Evolutionary conservation across 352 stramenopile species (phyloP), one percentile per base, ranked within the genome.

Genomic region (Globisporangium polare): DNA sequence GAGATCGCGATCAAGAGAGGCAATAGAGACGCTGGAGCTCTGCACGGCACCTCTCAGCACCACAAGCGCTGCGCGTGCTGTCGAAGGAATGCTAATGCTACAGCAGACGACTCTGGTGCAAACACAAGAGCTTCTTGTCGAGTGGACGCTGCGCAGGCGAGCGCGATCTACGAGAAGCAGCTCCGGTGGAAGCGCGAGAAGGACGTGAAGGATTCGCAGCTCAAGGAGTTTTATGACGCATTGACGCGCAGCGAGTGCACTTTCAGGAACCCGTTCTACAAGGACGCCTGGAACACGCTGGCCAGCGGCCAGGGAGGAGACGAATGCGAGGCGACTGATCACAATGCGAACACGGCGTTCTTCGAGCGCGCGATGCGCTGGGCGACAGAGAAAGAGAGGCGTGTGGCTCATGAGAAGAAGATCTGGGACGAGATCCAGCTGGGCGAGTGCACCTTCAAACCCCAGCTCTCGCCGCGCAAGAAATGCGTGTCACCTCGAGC

Each of bases 221-320:
- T 80, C 17, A 74, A 68, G 26, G 58, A 73, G 27, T 62, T 66
- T 4, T 67, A 79, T 26, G 68, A 83, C n/a, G 63, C 72, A 24
- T 55, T 81, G 31, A 52, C 55, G 37, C 59, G 71, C 45, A 52
- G 62, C 12, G 68, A 73, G 50, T 84, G 83, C 53, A 83, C 68
- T 35, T 92, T 92, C 62, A 66, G 68, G 24, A 92, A 92, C 39
- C 83, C 83, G 31, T 79, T 71, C 8, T 81, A 82, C 45, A 53
- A 70, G 6, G 55, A 67, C 12, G 80, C 72, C 4, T 83, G 72
- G 75, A 69, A 70, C 26, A 58, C 71, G 2, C 20, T 60, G 2
- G 18, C 15, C 18, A 51, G 5, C 49, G 53, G 35, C 13, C 33
- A 43, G 10, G 29, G 5, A n/a, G 22, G 58, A 33, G 37, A 24